phyloP scores from a whole-genome alignment of 2,329 filamentous ascomycete species.

The Cyphellophora europaea region DNA sequence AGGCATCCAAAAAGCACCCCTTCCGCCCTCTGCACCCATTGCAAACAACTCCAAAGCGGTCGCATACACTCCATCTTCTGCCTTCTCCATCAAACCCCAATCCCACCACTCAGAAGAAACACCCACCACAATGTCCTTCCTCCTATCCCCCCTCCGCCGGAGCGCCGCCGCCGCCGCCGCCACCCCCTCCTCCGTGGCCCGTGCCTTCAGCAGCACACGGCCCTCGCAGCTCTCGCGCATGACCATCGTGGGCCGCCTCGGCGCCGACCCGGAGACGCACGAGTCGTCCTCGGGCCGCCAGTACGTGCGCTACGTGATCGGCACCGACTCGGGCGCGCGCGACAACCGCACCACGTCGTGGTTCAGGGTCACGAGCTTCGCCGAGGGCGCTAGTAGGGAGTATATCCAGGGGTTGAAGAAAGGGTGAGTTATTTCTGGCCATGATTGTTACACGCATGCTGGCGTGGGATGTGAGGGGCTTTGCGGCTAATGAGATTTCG shows the following conservation, averaged over 20 bases:
- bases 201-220: constrained; percentile 68
- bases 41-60: too few species aligned
- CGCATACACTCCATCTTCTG: too few species aligned
- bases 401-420: constrained; percentile 66
- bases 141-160: constrained; percentile 42
- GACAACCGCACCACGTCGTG: constrained; percentile 73
- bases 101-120: background rate
- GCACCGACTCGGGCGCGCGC: constrained; percentile 53
- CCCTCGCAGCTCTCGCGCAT: constrained; percentile 62
- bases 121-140: constrained; percentile 13
- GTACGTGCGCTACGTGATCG: constrained; percentile 68
- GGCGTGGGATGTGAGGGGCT: background rate
- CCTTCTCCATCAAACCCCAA: too few species aligned
- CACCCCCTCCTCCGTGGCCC: constrained; percentile 33
- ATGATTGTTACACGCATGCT: too few species aligned
- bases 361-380: constrained; percentile 72
- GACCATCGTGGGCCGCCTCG: constrained; percentile 78
- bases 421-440: constrained; percentile 56
- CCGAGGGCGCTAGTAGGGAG: constrained; percentile 55
- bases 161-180: constrained; percentile 34
- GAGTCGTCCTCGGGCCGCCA: constrained; percentile 63
- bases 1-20: too few species aligned
- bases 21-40: too few species aligned
- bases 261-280: constrained; percentile 64
- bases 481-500: background rate